A percentile compares a stretch with the other conserved stretches of the same genome.
These are phyloP conservation scores for Calendula officinalis DNA, from an alignment of 129 eudicot genomes.

Conservation along the genomic window DNA sequence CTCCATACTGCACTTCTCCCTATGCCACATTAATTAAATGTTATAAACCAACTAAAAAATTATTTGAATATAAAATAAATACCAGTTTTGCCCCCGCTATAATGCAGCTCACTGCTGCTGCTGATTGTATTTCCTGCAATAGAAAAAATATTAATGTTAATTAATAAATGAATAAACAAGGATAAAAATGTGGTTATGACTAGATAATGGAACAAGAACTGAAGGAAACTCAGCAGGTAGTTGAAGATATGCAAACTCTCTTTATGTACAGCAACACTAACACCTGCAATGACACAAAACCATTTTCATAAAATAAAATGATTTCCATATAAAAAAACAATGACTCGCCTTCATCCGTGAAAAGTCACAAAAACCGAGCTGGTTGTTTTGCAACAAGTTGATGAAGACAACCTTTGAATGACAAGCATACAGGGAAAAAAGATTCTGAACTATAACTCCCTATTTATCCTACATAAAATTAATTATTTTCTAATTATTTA, in stretches of 20 bases:
- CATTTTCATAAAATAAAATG: not conserved
- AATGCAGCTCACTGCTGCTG: slow-evolving; percentile 79
- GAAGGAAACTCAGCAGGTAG: slow-evolving; percentile 64
- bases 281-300: slow-evolving; percentile 42
- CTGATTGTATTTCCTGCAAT: slow-evolving; percentile 53
- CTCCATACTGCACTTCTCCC: slow-evolving; percentile 55
- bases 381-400: slow-evolving; percentile 49
- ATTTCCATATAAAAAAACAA: not conserved
- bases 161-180: too few species aligned
- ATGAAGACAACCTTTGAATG: slow-evolving; percentile 43
- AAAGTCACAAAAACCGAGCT: slow-evolving; percentile 49
- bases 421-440: slow-evolving; percentile 67
- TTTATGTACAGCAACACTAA: slow-evolving; percentile 53
- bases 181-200: slow-evolving; percentile 33
- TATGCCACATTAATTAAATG: slow-evolving; percentile 27
- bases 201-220: slow-evolving; percentile 65
- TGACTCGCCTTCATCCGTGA: slow-evolving; percentile 56
- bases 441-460: slow-evolving; percentile 45
- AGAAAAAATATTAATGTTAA: slow-evolving; percentile 4
- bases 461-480: slow-evolving; percentile 51
- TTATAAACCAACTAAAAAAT: not conserved
- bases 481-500: not conserved
- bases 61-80: slow-evolving; percentile 1
- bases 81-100: slow-evolving; percentile 68
- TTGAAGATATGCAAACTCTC: slow-evolving; percentile 66